Percentiles rank a stretch among this genome's conserved stretches.
Evolutionary conservation across 371 early-diverging fungal species (phyloP).

Genomic region (Mucor lusitanicus): DNA sequence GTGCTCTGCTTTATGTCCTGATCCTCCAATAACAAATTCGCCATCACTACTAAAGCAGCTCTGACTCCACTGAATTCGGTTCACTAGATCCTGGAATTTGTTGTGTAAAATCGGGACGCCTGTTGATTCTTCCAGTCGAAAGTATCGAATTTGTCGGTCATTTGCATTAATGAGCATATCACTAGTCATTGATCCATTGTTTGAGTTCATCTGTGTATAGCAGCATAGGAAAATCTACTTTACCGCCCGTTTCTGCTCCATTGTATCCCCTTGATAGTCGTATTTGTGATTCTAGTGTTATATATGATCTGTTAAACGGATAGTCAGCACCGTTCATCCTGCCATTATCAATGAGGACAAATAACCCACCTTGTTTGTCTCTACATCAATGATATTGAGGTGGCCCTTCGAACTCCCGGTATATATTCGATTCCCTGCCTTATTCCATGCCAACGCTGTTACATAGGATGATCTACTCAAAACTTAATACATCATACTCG

Average conservation of each 20-base stretch:
- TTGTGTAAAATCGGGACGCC: constrained; percentile 58
- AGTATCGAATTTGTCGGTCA: constrained; percentile 75
- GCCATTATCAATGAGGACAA: background rate
- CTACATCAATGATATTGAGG: constrained; percentile 61
- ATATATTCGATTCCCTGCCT: constrained; percentile 67
- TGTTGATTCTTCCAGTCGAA: constrained; percentile 43
- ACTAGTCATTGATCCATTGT: constrained; percentile 28
- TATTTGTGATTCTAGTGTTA: constrained; percentile 47
- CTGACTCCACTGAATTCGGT: constrained; percentile 85
- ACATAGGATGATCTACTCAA: constrained; percentile 24
- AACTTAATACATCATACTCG: background rate
- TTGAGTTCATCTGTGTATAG: background rate
- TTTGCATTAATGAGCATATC: constrained; percentile 73
- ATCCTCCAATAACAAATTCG: constrained; percentile 85
- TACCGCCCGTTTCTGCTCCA: constrained; percentile 60
- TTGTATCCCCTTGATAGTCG: constrained; percentile 67
- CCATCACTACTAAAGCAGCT: constrained; percentile 83
- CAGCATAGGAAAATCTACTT: background rate
- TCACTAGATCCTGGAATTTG: constrained; percentile 88
- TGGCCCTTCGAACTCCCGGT: constrained; percentile 74
- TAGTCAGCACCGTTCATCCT: background rate
- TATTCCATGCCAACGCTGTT: constrained; percentile 46
- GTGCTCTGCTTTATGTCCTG: constrained; percentile 82
- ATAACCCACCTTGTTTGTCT: constrained; percentile 49
- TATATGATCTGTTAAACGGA: constrained; percentile 26